Conservation (phyloP, 2,329 filamentous ascomycete genomes). For the Talaromyces atroroseus region DNA sequence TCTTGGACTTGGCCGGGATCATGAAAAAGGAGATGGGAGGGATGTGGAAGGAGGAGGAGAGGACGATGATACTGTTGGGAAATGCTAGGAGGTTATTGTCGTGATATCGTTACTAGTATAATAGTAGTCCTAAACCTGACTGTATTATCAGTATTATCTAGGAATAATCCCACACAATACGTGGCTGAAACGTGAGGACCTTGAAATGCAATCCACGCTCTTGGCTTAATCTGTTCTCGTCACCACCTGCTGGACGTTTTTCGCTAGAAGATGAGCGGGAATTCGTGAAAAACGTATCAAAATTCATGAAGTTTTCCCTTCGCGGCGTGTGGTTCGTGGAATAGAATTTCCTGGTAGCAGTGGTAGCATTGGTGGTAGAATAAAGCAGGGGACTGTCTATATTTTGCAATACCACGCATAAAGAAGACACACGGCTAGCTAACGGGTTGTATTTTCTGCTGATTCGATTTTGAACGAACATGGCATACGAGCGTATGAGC, state of each 20-base stretch:
- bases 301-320: slow-evolving; percentile 11
- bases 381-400: neutral
- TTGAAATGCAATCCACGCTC: neutral
- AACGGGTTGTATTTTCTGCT: neutral
- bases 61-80: neutral
- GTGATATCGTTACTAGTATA: neutral
- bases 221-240: neutral
- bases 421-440: neutral
- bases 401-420: neutral
- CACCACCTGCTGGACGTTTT: neutral
- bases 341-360: neutral
- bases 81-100: neutral
- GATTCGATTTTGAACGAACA: neutral
- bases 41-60: neutral
- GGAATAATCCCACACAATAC: neutral
- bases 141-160: too few relatives aligned
- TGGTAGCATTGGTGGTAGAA: neutral
- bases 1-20: slow-evolving; percentile 29
- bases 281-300: slow-evolving; percentile 5
- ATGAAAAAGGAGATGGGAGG: slow-evolving; percentile 35
- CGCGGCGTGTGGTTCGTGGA: slow-evolving; percentile 9
- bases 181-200: neutral
- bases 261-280: neutral
- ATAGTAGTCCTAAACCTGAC: too few relatives aligned
- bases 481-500: neutral